Evolutionary conservation across 208 protist species (phyloP).

Genomic region (Leishmania guyanensis): DNA sequence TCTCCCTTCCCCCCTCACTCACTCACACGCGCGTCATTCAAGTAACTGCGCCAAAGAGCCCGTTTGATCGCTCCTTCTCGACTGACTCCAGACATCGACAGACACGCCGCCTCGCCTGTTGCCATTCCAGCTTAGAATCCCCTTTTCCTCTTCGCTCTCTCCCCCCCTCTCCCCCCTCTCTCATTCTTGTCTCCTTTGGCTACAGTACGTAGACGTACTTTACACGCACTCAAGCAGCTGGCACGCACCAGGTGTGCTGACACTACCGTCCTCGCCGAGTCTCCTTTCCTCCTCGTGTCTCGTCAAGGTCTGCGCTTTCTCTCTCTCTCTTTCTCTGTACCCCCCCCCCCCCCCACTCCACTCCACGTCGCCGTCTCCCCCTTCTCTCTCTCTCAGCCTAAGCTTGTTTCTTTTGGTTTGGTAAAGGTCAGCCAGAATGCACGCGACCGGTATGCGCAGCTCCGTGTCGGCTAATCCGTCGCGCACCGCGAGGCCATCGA

Average conservation of each 20-base stretch:
- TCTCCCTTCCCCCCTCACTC: background rate
- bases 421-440: background rate
- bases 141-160: background rate
- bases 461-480: background rate
- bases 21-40: background rate
- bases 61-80: background rate
- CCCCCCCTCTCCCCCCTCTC: background rate
- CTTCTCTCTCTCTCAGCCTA: background rate
- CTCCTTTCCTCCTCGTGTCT: background rate
- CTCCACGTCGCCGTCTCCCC: background rate
- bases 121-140: background rate
- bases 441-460: background rate
- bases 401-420: background rate
- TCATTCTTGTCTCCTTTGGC: background rate
- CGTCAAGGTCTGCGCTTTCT: background rate
- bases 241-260: no score
- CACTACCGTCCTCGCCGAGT: background rate
- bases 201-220: background rate
- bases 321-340: no score
- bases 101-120: background rate
- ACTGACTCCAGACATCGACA: background rate
- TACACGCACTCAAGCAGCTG: background rate
- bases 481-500: background rate
- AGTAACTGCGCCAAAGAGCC: no score
- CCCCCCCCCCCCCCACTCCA: no score